Evolutionary conservation across 805 yeast species (phyloP).

Genomic region (Ogataea kodamae): DNA sequence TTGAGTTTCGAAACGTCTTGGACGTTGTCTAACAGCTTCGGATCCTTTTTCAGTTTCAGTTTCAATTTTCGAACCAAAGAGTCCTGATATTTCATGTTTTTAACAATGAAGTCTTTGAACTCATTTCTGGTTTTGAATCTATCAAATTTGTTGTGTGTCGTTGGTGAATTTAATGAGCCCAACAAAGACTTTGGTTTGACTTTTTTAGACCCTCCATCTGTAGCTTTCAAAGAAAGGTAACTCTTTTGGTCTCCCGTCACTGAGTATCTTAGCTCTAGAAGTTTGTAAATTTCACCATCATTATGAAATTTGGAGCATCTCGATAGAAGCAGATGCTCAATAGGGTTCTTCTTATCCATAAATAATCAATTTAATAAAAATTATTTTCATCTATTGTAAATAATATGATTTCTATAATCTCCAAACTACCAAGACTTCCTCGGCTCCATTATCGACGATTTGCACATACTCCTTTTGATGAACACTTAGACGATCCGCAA

Average conservation of each 20-base stretch:
- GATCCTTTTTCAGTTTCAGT: slow-evolving; percentile 21
- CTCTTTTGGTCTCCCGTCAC: slow-evolving; percentile 46
- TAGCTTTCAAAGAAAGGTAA: slow-evolving; percentile 38
- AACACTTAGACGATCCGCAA: slow-evolving; percentile 18
- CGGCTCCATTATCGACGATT: background rate
- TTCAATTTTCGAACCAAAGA: slow-evolving; percentile 37
- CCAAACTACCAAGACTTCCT: background rate
- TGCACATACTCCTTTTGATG: slow-evolving; percentile 20
- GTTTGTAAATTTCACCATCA: slow-evolving; percentile 36
- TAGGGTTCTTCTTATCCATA: slow-evolving; percentile 43
- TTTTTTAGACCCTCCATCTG: slow-evolving; percentile 29
- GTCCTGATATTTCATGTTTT: slow-evolving; percentile 38
- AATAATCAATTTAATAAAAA: no score
- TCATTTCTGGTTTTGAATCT: slow-evolving; percentile 35
- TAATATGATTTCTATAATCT: slow-evolving; percentile 1
- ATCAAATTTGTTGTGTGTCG: slow-evolving; percentile 20
- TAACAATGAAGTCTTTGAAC: slow-evolving; percentile 39
- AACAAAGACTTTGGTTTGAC: slow-evolving; percentile 8
- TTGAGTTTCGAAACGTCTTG: slow-evolving; percentile 23
- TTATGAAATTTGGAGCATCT: slow-evolving; percentile 39
- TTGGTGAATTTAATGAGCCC: slow-evolving; percentile 16
- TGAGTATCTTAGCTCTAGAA: slow-evolving; percentile 45
- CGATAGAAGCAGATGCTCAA: slow-evolving; percentile 45
- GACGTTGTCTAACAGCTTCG: slow-evolving; percentile 18
- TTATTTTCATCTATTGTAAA: no score